Evolutionary conservation across 108 stramenopile species (phyloP).

Genomic region (Conticribra guillardii): DNA sequence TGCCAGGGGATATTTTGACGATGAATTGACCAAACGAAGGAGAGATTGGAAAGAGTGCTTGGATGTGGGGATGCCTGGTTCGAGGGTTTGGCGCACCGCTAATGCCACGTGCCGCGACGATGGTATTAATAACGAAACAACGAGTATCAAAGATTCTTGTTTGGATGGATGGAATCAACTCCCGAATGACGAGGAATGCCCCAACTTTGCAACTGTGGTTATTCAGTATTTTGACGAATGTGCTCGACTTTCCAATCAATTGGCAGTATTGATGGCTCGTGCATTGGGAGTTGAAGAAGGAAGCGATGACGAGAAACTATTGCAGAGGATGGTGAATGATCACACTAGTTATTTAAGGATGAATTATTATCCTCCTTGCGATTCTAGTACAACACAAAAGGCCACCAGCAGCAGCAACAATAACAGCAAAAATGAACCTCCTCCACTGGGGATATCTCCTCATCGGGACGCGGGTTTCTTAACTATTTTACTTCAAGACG

Average conservation of each 20-base stretch:
- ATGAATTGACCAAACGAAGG: slow-evolving; percentile 91
- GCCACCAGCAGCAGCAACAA: too few species aligned
- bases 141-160: too few species aligned
- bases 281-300: slow-evolving; percentile 51
- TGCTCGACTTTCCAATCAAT: slow-evolving; percentile 60
- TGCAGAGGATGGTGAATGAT: slow-evolving; percentile 51
- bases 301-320: slow-evolving; percentile 39
- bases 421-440: too few species aligned
- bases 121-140: too few species aligned
- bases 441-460: slow-evolving; percentile 73
- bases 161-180: slow-evolving; percentile 92
- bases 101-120: slow-evolving; percentile 58
- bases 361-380: slow-evolving; percentile 87
- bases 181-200: slow-evolving; percentile 62
- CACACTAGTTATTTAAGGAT: slow-evolving; percentile 88
- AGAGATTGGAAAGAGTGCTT: slow-evolving; percentile 90
- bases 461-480: slow-evolving; percentile 93
- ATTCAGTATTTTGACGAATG: slow-evolving; percentile 76
- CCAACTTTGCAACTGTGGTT: slow-evolving; percentile 62
- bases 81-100: slow-evolving; percentile 55
- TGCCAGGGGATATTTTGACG: slow-evolving; percentile 92
- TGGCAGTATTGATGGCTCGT: slow-evolving; percentile 67
- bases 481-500: slow-evolving; percentile 89
- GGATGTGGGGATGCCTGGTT: slow-evolving; percentile 86
- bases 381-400: too few species aligned